Percentiles rank a stretch among this genome's conserved stretches.
phyloP scores from a whole-genome alignment of 371 early-diverging fungal genomes.

The Conidiobolus incongruus region DNA sequence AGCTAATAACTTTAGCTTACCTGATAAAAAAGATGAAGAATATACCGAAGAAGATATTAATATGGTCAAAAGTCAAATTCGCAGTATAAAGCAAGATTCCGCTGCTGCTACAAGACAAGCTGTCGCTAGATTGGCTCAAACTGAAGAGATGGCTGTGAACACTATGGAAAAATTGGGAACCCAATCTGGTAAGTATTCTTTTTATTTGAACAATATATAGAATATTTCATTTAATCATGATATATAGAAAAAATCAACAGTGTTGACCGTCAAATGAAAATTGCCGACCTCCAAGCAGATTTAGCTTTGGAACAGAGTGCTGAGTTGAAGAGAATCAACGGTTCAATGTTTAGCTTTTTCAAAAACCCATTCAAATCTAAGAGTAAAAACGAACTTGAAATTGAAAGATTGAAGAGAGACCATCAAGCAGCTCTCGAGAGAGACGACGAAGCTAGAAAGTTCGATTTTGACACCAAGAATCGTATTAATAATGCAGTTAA shows the following conservation, averaged over 20 bases:
- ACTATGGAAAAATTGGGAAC: conserved; percentile 31
- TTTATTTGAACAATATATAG: not conserved
- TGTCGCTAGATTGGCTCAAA: conserved; percentile 25
- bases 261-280: conserved; percentile 37
- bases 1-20: too few relatives aligned
- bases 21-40: too few relatives aligned
- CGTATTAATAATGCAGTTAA: conserved; percentile 18
- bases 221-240: not conserved
- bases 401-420: conserved; percentile 14
- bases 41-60: conserved; percentile 20
- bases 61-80: conserved; percentile 30
- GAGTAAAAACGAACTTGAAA: conserved; percentile 20
- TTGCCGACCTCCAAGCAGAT: conserved; percentile 37
- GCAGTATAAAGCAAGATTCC: conserved; percentile 37
- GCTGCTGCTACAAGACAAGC: conserved; percentile 40
- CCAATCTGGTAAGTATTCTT: conserved; percentile 21
- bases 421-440: conserved; percentile 13
- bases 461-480: conserved; percentile 14
- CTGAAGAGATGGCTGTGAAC: conserved; percentile 25
- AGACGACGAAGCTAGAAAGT: conserved; percentile 12
- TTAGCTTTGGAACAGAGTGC: conserved; percentile 35
- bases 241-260: conserved; percentile 33
- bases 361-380: conserved; percentile 22
- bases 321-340: conserved; percentile 43
- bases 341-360: conserved; percentile 36